phyloP scores from a whole-genome alignment of 306 rosid genomes.

The Pyrus pyrifolia region DNA sequence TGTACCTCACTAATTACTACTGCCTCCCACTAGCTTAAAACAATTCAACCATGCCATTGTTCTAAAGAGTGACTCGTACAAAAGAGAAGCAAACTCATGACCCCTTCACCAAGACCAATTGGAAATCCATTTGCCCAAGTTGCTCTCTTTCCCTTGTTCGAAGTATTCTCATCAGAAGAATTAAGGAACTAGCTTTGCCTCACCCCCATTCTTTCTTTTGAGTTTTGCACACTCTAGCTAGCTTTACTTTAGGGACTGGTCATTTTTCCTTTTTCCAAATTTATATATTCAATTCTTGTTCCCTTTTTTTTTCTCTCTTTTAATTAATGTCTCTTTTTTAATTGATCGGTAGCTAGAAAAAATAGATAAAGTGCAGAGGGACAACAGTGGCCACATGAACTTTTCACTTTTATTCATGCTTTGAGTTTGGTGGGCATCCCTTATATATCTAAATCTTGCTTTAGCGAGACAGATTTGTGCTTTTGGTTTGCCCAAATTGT shows the following conservation, averaged over 20 bases:
- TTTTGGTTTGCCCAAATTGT: neutral
- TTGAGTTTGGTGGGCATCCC: neutral
- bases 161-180: conserved; percentile 4
- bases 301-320: neutral
- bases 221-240: neutral
- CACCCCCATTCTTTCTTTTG: conserved; percentile 2
- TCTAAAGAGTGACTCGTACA: neutral
- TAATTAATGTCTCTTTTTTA: no score
- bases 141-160: conserved; percentile 5
- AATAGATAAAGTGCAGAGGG: no score
- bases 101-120: neutral
- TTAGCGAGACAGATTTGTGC: neutral
- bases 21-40: conserved; percentile 11
- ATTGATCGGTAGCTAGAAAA: no score
- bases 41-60: neutral
- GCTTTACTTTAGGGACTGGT: neutral
- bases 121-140: conserved; percentile 17
- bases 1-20: neutral
- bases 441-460: neutral
- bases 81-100: neutral
- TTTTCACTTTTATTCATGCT: neutral
- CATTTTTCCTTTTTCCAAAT: neutral
- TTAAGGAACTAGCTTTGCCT: neutral
- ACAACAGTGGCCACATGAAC: no score
- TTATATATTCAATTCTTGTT: neutral